Percentiles rank a stretch among this genome's conserved stretches.
These are phyloP conservation scores for Saprolegnia diclina DNA, from an alignment of 352 stramenopile genomes.

Conservation along the genomic window DNA sequence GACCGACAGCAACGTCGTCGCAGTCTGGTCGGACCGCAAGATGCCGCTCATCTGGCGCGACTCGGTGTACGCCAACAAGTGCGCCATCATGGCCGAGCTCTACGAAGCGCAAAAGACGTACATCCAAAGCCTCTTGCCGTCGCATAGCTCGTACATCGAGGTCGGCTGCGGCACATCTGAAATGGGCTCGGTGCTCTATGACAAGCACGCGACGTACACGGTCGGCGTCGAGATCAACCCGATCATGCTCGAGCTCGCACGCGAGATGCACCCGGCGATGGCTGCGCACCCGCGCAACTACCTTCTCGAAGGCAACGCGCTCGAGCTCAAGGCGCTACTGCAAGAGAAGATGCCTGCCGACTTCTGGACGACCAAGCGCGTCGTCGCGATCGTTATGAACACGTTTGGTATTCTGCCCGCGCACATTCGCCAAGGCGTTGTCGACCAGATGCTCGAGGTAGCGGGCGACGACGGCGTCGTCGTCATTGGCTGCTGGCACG, in stretches of 20 bases:
- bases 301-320: slow-evolving; percentile 24
- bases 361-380: slow-evolving; percentile 23
- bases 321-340: slow-evolving; percentile 14
- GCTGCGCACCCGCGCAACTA: slow-evolving; percentile 19
- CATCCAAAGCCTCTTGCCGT: slow-evolving; percentile 8
- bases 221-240: slow-evolving; percentile 26
- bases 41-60: slow-evolving; percentile 27
- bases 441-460: slow-evolving; percentile 12
- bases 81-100: slow-evolving; percentile 20
- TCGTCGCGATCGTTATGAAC: slow-evolving; percentile 27
- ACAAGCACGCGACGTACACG: slow-evolving; percentile 13
- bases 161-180: slow-evolving; percentile 27
- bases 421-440: slow-evolving; percentile 24
- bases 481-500: slow-evolving; percentile 27
- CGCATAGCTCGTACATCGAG: slow-evolving; percentile 25
- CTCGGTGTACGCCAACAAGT: slow-evolving; percentile 21
- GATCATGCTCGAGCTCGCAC: slow-evolving; percentile 20
- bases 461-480: slow-evolving; percentile 25
- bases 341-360: not conserved
- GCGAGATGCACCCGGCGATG: slow-evolving; percentile 20
- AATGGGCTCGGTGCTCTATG: slow-evolving; percentile 22
- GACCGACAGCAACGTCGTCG: slow-evolving; percentile 6
- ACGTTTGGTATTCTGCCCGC: slow-evolving; percentile 28
- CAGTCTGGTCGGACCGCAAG: slow-evolving; percentile 20
- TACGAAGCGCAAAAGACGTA: slow-evolving; percentile 25